These are phyloP conservation scores for Goffeauzyma gilvescens DNA, from an alignment of 768 basidiomycete species.

Conservation along the genomic window DNA sequence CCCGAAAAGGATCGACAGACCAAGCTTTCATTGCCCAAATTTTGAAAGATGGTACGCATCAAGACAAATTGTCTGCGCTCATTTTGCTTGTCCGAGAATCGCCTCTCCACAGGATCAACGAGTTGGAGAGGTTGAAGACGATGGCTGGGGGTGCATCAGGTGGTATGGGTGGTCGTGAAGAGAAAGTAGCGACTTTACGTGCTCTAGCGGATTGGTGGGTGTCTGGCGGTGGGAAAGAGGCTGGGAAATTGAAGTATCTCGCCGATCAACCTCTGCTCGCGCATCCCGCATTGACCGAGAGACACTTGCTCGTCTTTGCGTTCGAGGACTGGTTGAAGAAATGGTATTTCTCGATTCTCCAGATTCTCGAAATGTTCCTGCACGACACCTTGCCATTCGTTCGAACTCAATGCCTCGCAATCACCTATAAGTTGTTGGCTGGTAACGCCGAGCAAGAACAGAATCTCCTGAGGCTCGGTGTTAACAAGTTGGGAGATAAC, in stretches of 20 bases:
- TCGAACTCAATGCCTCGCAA: conserved; percentile 58
- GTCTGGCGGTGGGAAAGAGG: conserved; percentile 64
- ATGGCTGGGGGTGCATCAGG: conserved; percentile 44
- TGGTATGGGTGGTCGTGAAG: conserved; percentile 44
- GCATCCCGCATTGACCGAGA: conserved; percentile 47
- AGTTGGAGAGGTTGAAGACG: conserved; percentile 51
- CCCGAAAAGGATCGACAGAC: conserved; percentile 43
- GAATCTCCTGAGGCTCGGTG: conserved; percentile 73
- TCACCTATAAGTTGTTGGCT: conserved; percentile 60
- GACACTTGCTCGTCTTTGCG: conserved; percentile 59
- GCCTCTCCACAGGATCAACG: conserved; percentile 65
- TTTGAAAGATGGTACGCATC: conserved; percentile 69
- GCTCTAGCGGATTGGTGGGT: conserved; percentile 96
- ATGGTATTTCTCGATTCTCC: conserved; percentile 78
- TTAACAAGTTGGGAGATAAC: conserved; percentile 87
- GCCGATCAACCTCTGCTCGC: conserved; percentile 57
- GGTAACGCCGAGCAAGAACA: conserved; percentile 95
- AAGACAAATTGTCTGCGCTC: conserved; percentile 75
- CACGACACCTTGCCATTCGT: conserved; percentile 75
- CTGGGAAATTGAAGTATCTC: conserved; percentile 78
- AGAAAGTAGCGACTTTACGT: conserved; percentile 70
- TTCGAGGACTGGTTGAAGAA: conserved; percentile 98
- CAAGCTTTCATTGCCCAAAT: conserved; percentile 65
- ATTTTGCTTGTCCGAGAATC: conserved; percentile 74
- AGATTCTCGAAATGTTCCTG: conserved; percentile 74